Evolutionary conservation across 2,329 filamentous ascomycete species (phyloP), one percentile per base, ranked within the genome.

Genomic region (Colletotrichum sp.): DNA sequence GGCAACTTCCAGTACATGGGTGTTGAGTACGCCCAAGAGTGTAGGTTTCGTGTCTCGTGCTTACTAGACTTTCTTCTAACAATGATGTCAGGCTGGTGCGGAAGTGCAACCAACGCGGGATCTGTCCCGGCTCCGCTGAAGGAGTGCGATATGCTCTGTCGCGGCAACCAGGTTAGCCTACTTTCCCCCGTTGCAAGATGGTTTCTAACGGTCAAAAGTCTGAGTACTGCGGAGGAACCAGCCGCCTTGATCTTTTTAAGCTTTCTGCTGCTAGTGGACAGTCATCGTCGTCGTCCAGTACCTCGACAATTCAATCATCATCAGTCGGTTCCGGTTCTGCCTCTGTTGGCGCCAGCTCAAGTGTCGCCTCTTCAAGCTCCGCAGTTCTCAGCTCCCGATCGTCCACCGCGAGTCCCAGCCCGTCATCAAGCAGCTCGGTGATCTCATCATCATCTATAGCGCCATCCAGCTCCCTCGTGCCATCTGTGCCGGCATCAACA

Each of bases 11-110:
- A 71, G 13, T 78, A 77, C 55, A 79, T 80, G 71, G 81, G 80
- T 57, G 36, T 82, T 6, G 81, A 82, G 65, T 82, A 82, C 39
- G 78, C 71, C 7, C 73, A 80, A n/a, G 81, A 82, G 68, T 82
- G 81, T 75, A 28, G 57, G 68, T 66, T 24, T 16, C 13, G 39
- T n/a, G 21, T 36, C 8, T 24, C 39, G 8, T 60, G 82, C 79
- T 85, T 21, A 13, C 8, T 59, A 6, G 10, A 10, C 16, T 8
- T 12, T 16, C 8, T 32, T 44, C 70, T 73, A 4, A 49, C 34
- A 39, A 15, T n/a, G 30, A 15, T 5, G 10, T 8, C 21, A 75
- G 75, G 71, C 75, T 80, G 76, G 68, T 81, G 79, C 52, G 80
- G 80, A n/a, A 78, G 79, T 49, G 34, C 73, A 12, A 72, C 76